Evolutionary conservation across 805 yeast genomes (phyloP).

Genomic region (Ogataea philodendri): DNA sequence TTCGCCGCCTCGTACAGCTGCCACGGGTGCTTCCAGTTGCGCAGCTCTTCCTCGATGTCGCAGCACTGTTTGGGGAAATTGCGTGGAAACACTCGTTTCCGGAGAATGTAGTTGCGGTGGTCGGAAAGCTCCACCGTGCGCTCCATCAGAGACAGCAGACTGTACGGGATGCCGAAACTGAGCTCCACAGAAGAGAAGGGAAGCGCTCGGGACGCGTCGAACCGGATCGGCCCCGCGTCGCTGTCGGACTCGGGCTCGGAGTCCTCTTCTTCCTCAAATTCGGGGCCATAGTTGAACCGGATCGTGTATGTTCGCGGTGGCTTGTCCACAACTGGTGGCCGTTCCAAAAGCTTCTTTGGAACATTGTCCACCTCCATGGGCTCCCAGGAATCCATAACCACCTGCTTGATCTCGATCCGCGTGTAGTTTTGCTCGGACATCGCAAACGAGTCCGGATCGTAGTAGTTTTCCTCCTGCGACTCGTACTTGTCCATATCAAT

Average conservation of each 20-base stretch:
- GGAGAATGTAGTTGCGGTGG: conserved; percentile 47
- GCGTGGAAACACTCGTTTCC: conserved; percentile 45
- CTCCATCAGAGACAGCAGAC: conserved; percentile 45
- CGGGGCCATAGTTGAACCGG: conserved; percentile 23
- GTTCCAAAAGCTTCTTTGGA: conserved; percentile 24
- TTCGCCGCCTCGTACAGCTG: conserved; percentile 31
- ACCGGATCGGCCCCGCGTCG: conserved; percentile 18
- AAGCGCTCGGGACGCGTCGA: conserved; percentile 1
- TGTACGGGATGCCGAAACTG: conserved; percentile 47
- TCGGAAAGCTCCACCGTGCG: conserved; percentile 48
- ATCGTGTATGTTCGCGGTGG: conserved; percentile 36
- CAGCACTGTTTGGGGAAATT: conserved; percentile 57
- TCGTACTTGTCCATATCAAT: conserved; percentile 47
- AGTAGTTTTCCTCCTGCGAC: conserved; percentile 35
- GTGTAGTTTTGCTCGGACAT: conserved; percentile 28
- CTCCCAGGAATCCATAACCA: conserved; percentile 10
- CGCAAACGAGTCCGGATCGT: conserved; percentile 30
- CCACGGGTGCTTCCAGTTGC: conserved; percentile 50
- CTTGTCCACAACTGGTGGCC: conserved; percentile 29
- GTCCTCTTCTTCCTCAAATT: conserved; percentile 13
- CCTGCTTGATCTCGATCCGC: conserved; percentile 29
- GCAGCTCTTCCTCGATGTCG: conserved; percentile 49
- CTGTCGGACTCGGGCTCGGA: conserved; percentile 11
- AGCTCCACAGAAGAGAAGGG: conserved; percentile 35
- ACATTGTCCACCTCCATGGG: conserved; percentile 16